phyloP scores from a whole-genome alignment of 495 filamentous ascomycete species.

The Annulohypoxylon moriforme region DNA sequence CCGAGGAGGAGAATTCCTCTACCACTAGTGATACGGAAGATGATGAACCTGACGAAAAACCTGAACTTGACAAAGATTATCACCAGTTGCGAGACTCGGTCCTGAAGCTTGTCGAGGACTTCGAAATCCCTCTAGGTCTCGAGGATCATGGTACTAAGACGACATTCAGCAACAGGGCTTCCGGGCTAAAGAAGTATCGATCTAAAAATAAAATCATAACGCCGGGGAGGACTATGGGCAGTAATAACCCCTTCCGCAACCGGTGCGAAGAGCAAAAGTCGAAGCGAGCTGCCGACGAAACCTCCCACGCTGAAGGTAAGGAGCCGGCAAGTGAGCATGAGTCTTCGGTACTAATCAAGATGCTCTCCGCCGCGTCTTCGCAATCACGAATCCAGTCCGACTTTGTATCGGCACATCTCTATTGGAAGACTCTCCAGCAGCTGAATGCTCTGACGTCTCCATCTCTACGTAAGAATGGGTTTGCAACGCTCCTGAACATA shows the following conservation, averaged over 20 bases:
- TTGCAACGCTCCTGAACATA: conserved; percentile 74
- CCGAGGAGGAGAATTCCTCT: conserved; percentile 71
- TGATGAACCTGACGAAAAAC: conserved; percentile 69
- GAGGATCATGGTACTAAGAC: conserved; percentile 65
- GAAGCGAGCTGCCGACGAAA: conserved; percentile 48
- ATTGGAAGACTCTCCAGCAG: conserved; percentile 74
- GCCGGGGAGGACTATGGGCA: conserved; percentile 57
- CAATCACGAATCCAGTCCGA: conserved; percentile 76
- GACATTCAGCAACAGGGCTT: conserved; percentile 72
- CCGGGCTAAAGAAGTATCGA: conserved; percentile 61
- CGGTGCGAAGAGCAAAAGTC: conserved; percentile 51
- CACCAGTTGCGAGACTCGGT: conserved; percentile 86
- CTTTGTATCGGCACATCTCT: conserved; percentile 75
- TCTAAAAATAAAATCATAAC: conserved; percentile 63
- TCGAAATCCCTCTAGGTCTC: conserved; percentile 73
- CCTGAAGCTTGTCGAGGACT: conserved; percentile 82
- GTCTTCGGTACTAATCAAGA: conserved; percentile 67
- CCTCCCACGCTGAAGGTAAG: conserved; percentile 49
- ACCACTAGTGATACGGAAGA: conserved; percentile 71
- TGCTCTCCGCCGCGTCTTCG: conserved; percentile 74
- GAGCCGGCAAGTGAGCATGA: conserved; percentile 49
- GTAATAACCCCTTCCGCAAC: conserved; percentile 66
- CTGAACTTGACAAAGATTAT: conserved; percentile 82
- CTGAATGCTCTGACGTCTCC: conserved; percentile 70
- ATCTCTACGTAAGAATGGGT: conserved; percentile 72